Percentiles rank a stretch among this genome's conserved stretches.
Evolutionary conservation across 1,139 yeast species (phyloP).

Genomic region (Suhomyces bribrorum): DNA sequence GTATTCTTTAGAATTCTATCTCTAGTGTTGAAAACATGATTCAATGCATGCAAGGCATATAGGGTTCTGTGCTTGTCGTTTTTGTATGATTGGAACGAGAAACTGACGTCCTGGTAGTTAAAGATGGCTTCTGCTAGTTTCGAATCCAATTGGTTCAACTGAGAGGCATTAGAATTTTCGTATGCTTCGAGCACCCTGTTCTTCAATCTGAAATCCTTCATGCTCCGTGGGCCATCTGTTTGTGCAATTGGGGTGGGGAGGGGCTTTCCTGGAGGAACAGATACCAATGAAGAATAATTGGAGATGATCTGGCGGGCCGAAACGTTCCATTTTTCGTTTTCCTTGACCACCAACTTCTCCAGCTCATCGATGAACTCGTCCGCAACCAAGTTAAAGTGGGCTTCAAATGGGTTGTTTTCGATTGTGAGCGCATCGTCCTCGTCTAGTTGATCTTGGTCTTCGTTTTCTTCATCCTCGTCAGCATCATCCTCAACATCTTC

Average conservation of each 20-base stretch:
- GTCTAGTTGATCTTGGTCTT: constrained; percentile 25
- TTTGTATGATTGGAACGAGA: constrained; percentile 49
- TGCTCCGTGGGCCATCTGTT: constrained; percentile 3
- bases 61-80: constrained; percentile 60
- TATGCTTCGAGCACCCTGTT: constrained; percentile 34
- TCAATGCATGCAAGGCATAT: constrained; percentile 71
- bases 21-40: constrained; percentile 84
- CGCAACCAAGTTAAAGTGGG: constrained; percentile 62
- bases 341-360: constrained; percentile 21
- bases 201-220: constrained; percentile 26
- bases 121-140: constrained; percentile 58
- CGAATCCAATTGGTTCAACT: constrained; percentile 26
- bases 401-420: constrained; percentile 65
- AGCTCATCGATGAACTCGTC: constrained; percentile 46
- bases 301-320: constrained; percentile 17
- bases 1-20: constrained; percentile 79
- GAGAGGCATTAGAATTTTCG: constrained; percentile 14
- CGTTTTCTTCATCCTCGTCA: constrained; percentile 29
- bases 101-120: constrained; percentile 70
- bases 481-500: constrained; percentile 38
- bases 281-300: constrained; percentile 29
- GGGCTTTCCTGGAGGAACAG: constrained; percentile 32
- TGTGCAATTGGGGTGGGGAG: constrained; percentile 10
- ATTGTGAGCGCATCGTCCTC: constrained; percentile 25
- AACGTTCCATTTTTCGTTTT: constrained; percentile 30